Conservation (phyloP, 148 eudicot genomes). For the Rhododendron kiyosumense region DNA sequence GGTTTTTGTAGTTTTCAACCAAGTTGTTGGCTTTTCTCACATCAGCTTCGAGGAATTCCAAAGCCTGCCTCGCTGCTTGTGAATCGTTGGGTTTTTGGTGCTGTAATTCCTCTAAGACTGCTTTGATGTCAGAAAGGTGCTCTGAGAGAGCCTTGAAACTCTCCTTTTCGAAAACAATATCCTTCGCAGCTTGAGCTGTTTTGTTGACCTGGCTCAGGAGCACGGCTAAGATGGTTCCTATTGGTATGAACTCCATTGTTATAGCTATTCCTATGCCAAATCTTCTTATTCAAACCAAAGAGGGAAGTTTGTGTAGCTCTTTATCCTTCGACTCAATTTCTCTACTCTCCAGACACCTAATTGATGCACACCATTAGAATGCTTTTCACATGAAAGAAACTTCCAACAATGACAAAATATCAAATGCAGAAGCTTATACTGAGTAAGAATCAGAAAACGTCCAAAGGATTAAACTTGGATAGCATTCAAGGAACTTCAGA, state of each 20-base stretch:
- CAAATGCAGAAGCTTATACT: not conserved
- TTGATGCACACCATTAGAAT: not conserved
- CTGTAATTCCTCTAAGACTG: constrained; percentile 28
- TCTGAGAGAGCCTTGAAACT: constrained; percentile 29
- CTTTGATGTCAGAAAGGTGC: constrained; percentile 30
- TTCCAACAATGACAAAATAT: not conserved
- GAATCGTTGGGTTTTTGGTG: constrained; percentile 25
- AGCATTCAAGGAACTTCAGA: not conserved
- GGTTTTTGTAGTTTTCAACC: constrained; percentile 31
- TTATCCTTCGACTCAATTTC: not conserved
- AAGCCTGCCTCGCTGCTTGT: constrained; percentile 28
- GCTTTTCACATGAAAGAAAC: not conserved
- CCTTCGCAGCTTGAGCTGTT: constrained; percentile 13
- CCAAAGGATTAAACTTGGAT: not conserved
- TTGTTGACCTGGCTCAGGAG: constrained; percentile 23
- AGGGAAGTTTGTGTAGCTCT: not conserved
- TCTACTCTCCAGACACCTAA: not conserved
- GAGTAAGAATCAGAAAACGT: not conserved
- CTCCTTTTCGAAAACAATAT: constrained; percentile 21
- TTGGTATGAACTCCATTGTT: constrained; percentile 24
- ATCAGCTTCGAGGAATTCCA: constrained; percentile 31
- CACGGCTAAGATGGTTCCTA: constrained; percentile 13
- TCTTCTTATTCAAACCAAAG: not conserved
- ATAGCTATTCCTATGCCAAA: not conserved
- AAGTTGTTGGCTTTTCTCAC: constrained; percentile 30